These are phyloP conservation scores for Suillus lakei DNA, from an alignment of 768 basidiomycete genomes.

Conservation along the genomic window DNA sequence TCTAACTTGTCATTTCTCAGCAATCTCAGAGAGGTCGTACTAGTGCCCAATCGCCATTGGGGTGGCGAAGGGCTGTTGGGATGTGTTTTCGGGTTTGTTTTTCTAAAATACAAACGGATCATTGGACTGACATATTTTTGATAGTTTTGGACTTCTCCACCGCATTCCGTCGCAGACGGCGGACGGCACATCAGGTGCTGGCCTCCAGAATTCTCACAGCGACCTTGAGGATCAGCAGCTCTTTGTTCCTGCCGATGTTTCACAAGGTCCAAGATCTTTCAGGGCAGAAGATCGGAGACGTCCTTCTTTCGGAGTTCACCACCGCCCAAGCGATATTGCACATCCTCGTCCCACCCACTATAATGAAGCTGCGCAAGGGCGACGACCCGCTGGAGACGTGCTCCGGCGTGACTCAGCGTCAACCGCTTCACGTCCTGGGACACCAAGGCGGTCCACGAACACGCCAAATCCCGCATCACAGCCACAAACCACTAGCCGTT, in stretches of 20 bases:
- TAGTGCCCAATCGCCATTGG: constrained; percentile 97
- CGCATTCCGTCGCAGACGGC: constrained; percentile 83
- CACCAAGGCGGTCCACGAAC: constrained; percentile 30
- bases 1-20: constrained; percentile 44
- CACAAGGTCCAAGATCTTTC: constrained; percentile 14
- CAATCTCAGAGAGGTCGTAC: constrained; percentile 88
- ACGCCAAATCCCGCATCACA: constrained; percentile 35
- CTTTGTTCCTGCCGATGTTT: constrained; percentile 74
- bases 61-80: constrained; percentile 95
- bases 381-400: constrained; percentile 18
- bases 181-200: constrained; percentile 61
- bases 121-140: constrained; percentile 9
- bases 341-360: constrained; percentile 35
- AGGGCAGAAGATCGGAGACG: constrained; percentile 13
- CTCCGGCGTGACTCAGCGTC: constrained; percentile 20
- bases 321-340: constrained; percentile 23
- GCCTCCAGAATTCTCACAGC: constrained; percentile 50
- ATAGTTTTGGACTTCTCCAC: constrained; percentile 88
- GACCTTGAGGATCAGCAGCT: constrained; percentile 68
- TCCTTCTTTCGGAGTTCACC: constrained; percentile 12
- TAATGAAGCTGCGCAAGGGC: constrained; percentile 18
- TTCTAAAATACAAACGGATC: not conserved
- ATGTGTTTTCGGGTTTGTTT: constrained; percentile 89
- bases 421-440: constrained; percentile 28
- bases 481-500: constrained; percentile 35